A percentile compares a stretch with the other conserved stretches of the same genome.
phyloP scores from a whole-genome alignment of 208 protist species.

The Crithidia thermophila region DNA sequence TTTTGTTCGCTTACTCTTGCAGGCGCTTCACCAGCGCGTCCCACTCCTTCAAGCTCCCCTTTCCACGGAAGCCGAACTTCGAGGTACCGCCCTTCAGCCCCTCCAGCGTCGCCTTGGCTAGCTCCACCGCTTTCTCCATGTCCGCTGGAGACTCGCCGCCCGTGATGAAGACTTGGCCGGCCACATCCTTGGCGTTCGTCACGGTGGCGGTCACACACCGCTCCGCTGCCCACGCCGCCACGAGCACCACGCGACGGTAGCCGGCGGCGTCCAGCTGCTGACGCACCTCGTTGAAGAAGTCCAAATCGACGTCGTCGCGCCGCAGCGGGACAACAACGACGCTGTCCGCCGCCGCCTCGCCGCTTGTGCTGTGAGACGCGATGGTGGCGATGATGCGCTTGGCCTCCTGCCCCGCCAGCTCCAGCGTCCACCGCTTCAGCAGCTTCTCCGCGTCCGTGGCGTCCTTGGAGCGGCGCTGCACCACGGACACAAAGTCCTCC shows the following conservation, averaged over 20 bases:
- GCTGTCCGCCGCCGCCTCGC: not conserved
- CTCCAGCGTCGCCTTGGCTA: constrained; percentile 44
- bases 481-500: constrained; percentile 54
- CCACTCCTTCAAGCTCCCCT: constrained; percentile 72
- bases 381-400: constrained; percentile 37
- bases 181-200: constrained; percentile 30
- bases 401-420: constrained; percentile 53
- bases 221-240: constrained; percentile 62
- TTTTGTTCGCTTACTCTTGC: not conserved
- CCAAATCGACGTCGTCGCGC: constrained; percentile 68
- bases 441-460: constrained; percentile 55
- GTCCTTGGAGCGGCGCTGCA: constrained; percentile 54
- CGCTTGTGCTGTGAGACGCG: not conserved
- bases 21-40: constrained; percentile 46
- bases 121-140: constrained; percentile 39
- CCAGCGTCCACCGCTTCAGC: constrained; percentile 52
- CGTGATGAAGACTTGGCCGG: constrained; percentile 71
- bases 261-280: constrained; percentile 34
- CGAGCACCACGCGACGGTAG: constrained; percentile 37
- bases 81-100: constrained; percentile 75
- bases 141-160: constrained; percentile 39
- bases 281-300: constrained; percentile 65
- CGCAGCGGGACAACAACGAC: constrained; percentile 34
- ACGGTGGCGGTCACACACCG: constrained; percentile 20
- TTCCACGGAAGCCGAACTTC: constrained; percentile 77